Evolutionary conservation across 257 asterid genomes (phyloP).

Genomic region (Capsicum rhomboideum): DNA sequence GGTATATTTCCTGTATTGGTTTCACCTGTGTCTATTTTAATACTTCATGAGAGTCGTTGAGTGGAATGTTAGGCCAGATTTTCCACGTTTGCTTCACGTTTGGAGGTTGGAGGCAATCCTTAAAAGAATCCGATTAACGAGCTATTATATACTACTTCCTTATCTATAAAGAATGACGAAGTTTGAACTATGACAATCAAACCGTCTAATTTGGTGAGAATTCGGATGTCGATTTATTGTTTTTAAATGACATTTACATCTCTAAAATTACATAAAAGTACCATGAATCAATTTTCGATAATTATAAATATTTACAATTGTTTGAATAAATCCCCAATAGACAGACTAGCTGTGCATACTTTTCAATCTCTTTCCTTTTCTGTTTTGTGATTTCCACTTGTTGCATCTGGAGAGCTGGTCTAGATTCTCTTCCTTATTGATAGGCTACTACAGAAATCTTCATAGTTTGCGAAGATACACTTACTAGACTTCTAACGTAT

Average conservation of each 20-base stretch:
- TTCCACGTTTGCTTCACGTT: not conserved
- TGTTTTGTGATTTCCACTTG: not conserved
- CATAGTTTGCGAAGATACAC: not conserved
- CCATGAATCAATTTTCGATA: not conserved
- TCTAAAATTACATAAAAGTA: not conserved
- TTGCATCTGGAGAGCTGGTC: not conserved
- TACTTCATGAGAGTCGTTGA: not conserved
- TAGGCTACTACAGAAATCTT: not conserved
- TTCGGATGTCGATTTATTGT: not conserved
- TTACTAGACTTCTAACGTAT: not conserved
- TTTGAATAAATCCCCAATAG: not conserved
- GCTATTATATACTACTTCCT: not conserved
- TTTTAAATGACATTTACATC: not conserved
- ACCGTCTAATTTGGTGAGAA: not conserved
- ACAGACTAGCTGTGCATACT: not conserved
- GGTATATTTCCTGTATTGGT: too few species aligned
- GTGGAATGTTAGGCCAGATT: not conserved
- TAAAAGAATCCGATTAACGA: not conserved
- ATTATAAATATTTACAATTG: not conserved
- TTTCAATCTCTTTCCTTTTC: not conserved
- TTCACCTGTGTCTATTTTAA: too few species aligned
- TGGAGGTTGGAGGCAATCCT: not conserved
- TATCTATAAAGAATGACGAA: not conserved
- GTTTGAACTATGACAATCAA: not conserved
- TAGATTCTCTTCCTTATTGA: not conserved